phyloP scores from a whole-genome alignment of 140 eudicot species.

The Erigeron philadelphicus region DNA sequence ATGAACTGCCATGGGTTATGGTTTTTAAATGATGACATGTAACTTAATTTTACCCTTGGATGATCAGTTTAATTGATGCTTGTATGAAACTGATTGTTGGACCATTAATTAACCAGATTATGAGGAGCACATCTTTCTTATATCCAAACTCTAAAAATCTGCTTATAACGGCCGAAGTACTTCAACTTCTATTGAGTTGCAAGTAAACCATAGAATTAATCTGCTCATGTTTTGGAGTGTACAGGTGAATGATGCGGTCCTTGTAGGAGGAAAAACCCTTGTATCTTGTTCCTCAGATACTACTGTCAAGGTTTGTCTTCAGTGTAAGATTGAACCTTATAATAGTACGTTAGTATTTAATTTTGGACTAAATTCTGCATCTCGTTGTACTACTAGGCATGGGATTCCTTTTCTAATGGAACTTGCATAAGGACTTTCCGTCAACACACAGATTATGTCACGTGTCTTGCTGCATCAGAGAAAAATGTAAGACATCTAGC shows the following conservation, averaged over 20 bases:
- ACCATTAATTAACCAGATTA: neutral
- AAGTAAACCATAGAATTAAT: conserved; percentile 6
- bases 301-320: conserved; percentile 76
- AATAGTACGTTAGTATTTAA: neutral
- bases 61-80: neutral
- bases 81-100: neutral
- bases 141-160: conserved; percentile 2
- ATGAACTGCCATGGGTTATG: no score
- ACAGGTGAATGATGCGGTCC: conserved; percentile 96
- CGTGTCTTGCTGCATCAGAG: conserved; percentile 91
- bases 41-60: no score
- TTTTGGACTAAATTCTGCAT: conserved; percentile 1
- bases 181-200: neutral
- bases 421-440: conserved; percentile 74
- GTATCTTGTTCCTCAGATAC: conserved; percentile 97
- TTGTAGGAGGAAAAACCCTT: conserved; percentile 74
- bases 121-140: neutral
- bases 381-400: conserved; percentile 42
- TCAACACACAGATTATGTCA: conserved; percentile 94
- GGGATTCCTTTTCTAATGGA: conserved; percentile 84
- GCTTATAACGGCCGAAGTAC: conserved; percentile 4
- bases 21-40: no score
- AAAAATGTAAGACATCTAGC: conserved; percentile 44
- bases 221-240: conserved; percentile 16
- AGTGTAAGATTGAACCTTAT: conserved; percentile 17